A percentile compares a stretch with the other conserved stretches of the same genome.
Evolutionary conservation across 257 asterid species (phyloP).

Genomic region (Fraxinus anomala): DNA sequence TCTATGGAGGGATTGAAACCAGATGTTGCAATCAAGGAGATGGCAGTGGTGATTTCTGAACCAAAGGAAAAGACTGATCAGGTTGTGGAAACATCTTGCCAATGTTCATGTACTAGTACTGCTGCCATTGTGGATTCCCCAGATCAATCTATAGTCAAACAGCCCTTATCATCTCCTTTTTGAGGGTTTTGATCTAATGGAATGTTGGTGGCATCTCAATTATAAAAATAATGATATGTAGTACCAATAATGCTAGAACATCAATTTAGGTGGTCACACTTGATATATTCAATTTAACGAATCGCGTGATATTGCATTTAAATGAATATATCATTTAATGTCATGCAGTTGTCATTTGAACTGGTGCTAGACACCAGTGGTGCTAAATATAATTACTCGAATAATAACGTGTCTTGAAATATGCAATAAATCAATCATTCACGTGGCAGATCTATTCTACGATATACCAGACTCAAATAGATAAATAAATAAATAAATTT

Average conservation of each 20-base stretch:
- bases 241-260: too few relatives aligned
- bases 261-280: too few relatives aligned
- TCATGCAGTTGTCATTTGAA: too few relatives aligned
- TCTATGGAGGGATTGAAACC: conserved; percentile 41
- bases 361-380: too few relatives aligned
- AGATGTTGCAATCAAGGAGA: conserved; percentile 33
- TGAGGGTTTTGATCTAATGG: conserved; percentile 22
- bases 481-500: too few relatives aligned
- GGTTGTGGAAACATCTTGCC: conserved; percentile 41
- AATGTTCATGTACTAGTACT: conserved; percentile 40
- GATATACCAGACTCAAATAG: neutral
- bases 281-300: too few relatives aligned
- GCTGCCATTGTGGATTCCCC: conserved; percentile 40
- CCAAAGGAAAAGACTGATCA: conserved; percentile 11
- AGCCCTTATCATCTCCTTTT: conserved; percentile 77
- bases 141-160: conserved; percentile 42
- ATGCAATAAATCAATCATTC: neutral
- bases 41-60: conserved; percentile 27
- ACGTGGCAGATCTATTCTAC: neutral
- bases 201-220: too few relatives aligned
- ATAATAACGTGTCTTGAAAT: neutral
- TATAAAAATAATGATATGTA: too few relatives aligned
- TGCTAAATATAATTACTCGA: too few relatives aligned
- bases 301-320: too few relatives aligned
- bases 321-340: too few relatives aligned